Evolutionary conservation across 805 yeast genomes (phyloP), one percentile per base, ranked within the genome.

Genomic region (Teunomyces atbi): DNA sequence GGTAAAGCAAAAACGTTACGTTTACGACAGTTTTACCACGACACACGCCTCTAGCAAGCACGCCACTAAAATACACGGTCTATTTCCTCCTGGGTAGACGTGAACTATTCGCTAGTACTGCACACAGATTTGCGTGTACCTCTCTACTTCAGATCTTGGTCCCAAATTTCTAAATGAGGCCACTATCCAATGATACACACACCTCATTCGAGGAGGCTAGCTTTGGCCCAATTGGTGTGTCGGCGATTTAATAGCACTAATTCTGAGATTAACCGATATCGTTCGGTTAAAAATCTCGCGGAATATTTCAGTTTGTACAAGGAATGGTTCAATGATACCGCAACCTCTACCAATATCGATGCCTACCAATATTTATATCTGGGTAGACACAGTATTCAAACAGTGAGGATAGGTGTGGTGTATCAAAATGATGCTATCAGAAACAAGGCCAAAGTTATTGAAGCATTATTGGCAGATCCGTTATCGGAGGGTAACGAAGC

Each of bases 391-490:
- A 29, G 36, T 11, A 42, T 52, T 3, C 53, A 58, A 27, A 47
- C 51, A 19, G 50, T 71, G 3, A 56, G 55, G 37, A 58, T 71
- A 11, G 77, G 76, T 0, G 37, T 72, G 2, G 44, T 66, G 1
- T 71, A 71, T 49, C 66, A 62, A 29, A 60, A 61, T 45, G 61
- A 58, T 6, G 21, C 21, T 5, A 45, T 50, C 5, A 48, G 53
- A 12, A 23, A 35, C 6, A 42, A 53, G 2, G 63, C 73, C n/a
- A 67, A 57, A 42, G 29, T 72, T n/a, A 35, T 72, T 5, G 73
- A 70, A 32, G 47, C 64, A 2, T 49, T 72, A 8, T 56, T 72
- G 33, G 70, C 76, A 1, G 76, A 72, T 46, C 77, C 77, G 5
- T 57, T 72, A 42, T 61, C 76, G 11, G 56, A 51, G 10, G 54